Conservation (phyloP, 148 eudicot species). For the Suaeda aralocaspica region DNA sequence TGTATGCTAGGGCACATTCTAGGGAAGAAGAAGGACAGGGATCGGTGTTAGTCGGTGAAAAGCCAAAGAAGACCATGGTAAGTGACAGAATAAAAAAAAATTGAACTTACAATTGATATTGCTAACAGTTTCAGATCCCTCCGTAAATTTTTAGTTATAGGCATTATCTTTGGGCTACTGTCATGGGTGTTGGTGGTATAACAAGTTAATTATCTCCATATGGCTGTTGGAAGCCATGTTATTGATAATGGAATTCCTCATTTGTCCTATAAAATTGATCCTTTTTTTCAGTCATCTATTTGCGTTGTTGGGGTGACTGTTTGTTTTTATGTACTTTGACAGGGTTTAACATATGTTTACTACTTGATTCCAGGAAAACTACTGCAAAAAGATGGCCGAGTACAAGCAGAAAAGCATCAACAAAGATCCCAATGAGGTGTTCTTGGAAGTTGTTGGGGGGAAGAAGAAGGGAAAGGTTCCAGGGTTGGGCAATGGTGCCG, state of each 20-base stretch:
- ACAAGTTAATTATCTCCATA: too few relatives aligned
- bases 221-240: too few relatives aligned
- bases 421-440: not conserved
- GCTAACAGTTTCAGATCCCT: not conserved
- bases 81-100: not conserved
- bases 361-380: not conserved
- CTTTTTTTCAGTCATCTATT: too few relatives aligned
- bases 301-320: too few relatives aligned
- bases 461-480: not conserved
- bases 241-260: too few relatives aligned
- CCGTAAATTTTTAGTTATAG: too few relatives aligned
- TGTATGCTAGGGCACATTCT: not conserved
- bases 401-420: not conserved
- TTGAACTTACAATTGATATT: not conserved
- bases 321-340: too few relatives aligned
- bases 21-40: not conserved
- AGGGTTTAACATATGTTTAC: not conserved
- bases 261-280: too few relatives aligned
- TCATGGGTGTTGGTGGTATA: too few relatives aligned
- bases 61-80: not conserved
- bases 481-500: not conserved
- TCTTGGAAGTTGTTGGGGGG: not conserved
- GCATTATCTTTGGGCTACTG: too few relatives aligned
- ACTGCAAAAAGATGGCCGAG: not conserved
- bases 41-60: not conserved